Percentiles rank a stretch among this genome's conserved stretches.
Conservation (phyloP, 495 filamentous ascomycete species). For the Rostrohypoxylon terebratum region DNA sequence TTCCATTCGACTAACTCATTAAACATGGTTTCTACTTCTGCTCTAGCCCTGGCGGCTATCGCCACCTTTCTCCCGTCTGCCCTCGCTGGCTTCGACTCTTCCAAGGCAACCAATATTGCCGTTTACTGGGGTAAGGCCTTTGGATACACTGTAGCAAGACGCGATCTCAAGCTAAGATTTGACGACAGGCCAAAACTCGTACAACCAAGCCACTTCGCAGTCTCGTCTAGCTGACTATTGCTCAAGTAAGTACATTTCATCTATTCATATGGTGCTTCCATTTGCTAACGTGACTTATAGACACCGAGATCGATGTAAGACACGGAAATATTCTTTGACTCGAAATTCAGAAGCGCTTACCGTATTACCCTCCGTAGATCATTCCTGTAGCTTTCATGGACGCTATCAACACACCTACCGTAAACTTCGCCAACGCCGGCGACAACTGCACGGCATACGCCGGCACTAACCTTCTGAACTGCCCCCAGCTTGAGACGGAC, state of each 20-base stretch:
- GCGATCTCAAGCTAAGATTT: constrained; percentile 15
- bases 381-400: constrained; percentile 73
- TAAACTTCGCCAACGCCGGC: constrained; percentile 71
- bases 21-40: constrained; percentile 43
- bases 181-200: constrained; percentile 63
- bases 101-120: constrained; percentile 67
- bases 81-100: constrained; percentile 62
- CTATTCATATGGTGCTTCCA: background rate
- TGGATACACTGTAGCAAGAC: background rate
- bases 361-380: constrained; percentile 53
- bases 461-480: constrained; percentile 67
- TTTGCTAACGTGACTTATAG: constrained; percentile 36
- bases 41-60: constrained; percentile 39
- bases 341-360: constrained; percentile 15
- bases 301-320: constrained; percentile 49
- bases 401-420: constrained; percentile 64
- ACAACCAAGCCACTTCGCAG: constrained; percentile 56
- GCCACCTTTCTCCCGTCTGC: constrained; percentile 48
- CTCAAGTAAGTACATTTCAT: constrained; percentile 58
- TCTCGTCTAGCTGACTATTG: constrained; percentile 64
- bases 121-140: constrained; percentile 70
- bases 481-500: constrained; percentile 72
- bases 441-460: constrained; percentile 68
- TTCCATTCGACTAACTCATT: constrained; percentile 9
- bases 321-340: background rate